phyloP scores from a whole-genome alignment of 768 basidiomycete genomes.

The Lyophyllum decastes region DNA sequence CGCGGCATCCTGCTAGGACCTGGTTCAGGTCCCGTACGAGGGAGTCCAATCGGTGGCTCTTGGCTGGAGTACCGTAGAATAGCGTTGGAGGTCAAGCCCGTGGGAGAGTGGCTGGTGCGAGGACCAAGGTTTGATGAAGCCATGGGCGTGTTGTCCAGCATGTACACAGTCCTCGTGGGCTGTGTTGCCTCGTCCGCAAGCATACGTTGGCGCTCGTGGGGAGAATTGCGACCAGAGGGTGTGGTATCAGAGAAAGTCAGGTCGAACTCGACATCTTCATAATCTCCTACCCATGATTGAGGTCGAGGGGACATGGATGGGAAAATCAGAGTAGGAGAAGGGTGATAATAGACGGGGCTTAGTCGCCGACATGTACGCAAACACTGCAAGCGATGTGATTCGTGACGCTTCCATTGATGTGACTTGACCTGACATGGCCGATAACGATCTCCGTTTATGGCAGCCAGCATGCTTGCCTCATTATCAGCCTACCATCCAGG shows the following conservation, averaged over 20 bases:
- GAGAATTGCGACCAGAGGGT: conserved; percentile 7
- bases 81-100: not conserved
- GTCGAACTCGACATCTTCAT: conserved; percentile 22
- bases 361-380: conserved; percentile 14
- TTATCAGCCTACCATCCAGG: too few relatives aligned
- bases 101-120: not conserved
- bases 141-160: not conserved
- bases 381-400: conserved; percentile 3
- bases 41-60: not conserved
- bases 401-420: conserved; percentile 19
- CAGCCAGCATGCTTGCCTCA: not conserved
- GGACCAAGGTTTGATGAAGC: not conserved
- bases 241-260: conserved; percentile 7
- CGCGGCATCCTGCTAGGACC: conserved; percentile 10
- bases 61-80: not conserved
- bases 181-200: conserved; percentile 5
- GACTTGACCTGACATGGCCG: conserved; percentile 6
- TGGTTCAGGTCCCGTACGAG: not conserved
- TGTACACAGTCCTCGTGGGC: conserved; percentile 12
- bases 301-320: conserved; percentile 16
- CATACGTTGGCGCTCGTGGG: conserved; percentile 20
- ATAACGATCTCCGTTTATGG: not conserved
- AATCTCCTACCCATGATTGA: conserved; percentile 22
- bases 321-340: conserved; percentile 3
- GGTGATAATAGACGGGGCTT: conserved; percentile 13